Base-by-base conservation (phyloP, 176 grass and related monocot species). In the Microstegium vimineum region DNA sequence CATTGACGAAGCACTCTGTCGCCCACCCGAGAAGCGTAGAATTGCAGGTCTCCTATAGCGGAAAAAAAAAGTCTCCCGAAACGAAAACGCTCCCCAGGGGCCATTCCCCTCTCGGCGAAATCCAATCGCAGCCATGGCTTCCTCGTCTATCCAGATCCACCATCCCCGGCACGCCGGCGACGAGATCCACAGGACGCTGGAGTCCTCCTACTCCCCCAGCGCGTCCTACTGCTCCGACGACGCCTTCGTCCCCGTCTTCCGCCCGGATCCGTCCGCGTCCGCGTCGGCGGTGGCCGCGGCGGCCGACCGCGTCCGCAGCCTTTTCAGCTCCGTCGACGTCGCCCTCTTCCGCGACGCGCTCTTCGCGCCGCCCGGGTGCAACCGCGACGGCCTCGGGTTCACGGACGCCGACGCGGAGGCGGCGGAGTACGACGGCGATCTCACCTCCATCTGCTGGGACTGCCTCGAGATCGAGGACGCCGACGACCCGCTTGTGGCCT, bases 381-480 rank as follows among this genome's bases (percentile, higher is more conserved):
- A 54, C 51, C 18, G 56, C 25, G 88, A 90, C 28, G 75, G 66
- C 37, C 91, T 92, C 33, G 92, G 89, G n/a, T 86, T 94, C 86
- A 86, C 85, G 35, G 82, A 88, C 42, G 69, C 16, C 8, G 41
- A 73, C 41, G 70, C 42, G 26, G 89, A 89, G 4, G 30, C 47
- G 4, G 80, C 66, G 1, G 80, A 81, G 17, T 90, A 78, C 32
- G 65, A 84, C 6, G 85, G 69, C 0, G 89, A 85, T 37, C 71
- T 51, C 17, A 66, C 38, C n/a, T 80, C 86, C n/a, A 87, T 82
- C 31, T 77, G 41, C 18, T 94, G 92, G 92, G 89, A 94, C 36
- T 94, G 89, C 82, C 77, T 94, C 71, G 87, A 90, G 22, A 61
- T 87, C 31, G 84, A 87, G 25, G 89, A 91, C 1, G 86, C 75